Evolutionary conservation across 1,284 basidiomycete genomes (phyloP).

Genomic region (Papiliotrema nemorosa): DNA sequence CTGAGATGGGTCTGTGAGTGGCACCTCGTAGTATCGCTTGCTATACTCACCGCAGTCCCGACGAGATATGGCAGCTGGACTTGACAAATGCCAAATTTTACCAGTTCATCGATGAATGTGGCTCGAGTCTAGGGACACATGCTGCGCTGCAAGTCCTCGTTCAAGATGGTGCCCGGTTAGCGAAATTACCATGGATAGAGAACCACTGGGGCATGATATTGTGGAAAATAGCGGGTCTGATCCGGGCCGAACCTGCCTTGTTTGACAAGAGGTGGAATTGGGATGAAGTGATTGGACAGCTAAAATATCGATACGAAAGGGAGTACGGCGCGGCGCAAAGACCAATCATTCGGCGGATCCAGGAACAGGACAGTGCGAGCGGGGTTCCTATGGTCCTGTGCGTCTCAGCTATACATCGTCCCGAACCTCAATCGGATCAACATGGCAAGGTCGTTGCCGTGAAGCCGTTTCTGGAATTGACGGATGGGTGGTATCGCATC

Average conservation of each 20-base stretch:
- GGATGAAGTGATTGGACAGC: slow-evolving; percentile 71
- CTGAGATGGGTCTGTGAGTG: slow-evolving; percentile 62
- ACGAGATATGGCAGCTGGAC: slow-evolving; percentile 60
- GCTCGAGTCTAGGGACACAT: slow-evolving; percentile 18
- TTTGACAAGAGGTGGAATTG: slow-evolving; percentile 70
- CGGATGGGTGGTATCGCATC: slow-evolving; percentile 94
- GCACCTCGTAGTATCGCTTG: neutral
- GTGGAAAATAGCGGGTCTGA: slow-evolving; percentile 90
- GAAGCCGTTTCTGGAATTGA: slow-evolving; percentile 64
- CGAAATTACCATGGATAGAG: slow-evolving; percentile 65
- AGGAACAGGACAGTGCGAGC: slow-evolving; percentile 63
- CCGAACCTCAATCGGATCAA: slow-evolving; percentile 48
- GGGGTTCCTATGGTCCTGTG: slow-evolving; percentile 71
- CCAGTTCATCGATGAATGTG: slow-evolving; percentile 55
- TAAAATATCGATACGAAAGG: slow-evolving; percentile 86
- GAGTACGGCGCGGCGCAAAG: slow-evolving; percentile 76
- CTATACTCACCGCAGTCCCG: slow-evolving; percentile 27
- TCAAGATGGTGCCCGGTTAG: slow-evolving; percentile 27
- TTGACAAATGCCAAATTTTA: slow-evolving; percentile 62
- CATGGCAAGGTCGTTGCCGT: slow-evolving; percentile 48
- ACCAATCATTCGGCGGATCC: slow-evolving; percentile 65
- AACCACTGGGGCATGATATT: slow-evolving; percentile 88
- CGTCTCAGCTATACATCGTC: slow-evolving; percentile 67
- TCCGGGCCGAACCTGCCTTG: slow-evolving; percentile 63
- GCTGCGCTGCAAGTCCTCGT: slow-evolving; percentile 27